Evolutionary conservation across 345 rosid species (phyloP).

Genomic region (Punica granatum): DNA sequence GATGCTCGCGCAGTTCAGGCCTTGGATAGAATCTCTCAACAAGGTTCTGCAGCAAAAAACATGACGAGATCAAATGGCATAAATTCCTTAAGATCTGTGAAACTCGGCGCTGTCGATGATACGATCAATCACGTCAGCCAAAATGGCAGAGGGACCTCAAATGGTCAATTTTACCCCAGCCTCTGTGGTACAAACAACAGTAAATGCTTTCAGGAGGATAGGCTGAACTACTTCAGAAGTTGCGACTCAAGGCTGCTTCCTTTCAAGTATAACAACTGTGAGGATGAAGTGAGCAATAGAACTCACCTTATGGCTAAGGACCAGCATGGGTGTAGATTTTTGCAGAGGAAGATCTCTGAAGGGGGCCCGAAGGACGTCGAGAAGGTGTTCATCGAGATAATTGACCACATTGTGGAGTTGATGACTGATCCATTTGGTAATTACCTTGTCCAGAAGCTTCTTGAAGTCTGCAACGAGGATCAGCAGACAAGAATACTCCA

Average conservation of each 20-base stretch:
- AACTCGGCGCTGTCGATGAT: conserved; percentile 38
- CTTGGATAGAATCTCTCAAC: conserved; percentile 32
- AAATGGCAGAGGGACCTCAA: conserved; percentile 31
- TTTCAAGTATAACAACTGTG: conserved; percentile 31
- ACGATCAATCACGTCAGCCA: conserved; percentile 25
- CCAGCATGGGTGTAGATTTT: conserved; percentile 72
- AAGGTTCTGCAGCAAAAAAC: conserved; percentile 52
- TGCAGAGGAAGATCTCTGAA: conserved; percentile 68
- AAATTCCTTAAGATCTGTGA: conserved; percentile 39
- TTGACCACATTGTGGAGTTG: conserved; percentile 57
- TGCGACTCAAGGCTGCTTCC: conserved; percentile 31
- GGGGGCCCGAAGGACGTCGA: conserved; percentile 49
- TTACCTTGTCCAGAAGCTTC: conserved; percentile 71
- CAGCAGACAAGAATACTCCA: conserved; percentile 55
- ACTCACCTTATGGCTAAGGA: conserved; percentile 67
- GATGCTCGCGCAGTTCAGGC: conserved; percentile 19
- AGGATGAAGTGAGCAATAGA: conserved; percentile 49
- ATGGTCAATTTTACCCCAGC: conserved; percentile 28
- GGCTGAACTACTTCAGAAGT: conserved; percentile 27
- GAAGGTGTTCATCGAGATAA: conserved; percentile 60
- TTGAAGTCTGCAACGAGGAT: conserved; percentile 65
- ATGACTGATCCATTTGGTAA: conserved; percentile 84
- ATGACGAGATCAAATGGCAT: conserved; percentile 50
- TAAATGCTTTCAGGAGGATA: conserved; percentile 31
- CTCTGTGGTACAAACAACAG: conserved; percentile 21